Percentiles rank a stretch among this genome's conserved stretches.
These are phyloP conservation scores for Acorus gramineus DNA, from an alignment of 106 monocot species.

Conservation along the genomic window DNA sequence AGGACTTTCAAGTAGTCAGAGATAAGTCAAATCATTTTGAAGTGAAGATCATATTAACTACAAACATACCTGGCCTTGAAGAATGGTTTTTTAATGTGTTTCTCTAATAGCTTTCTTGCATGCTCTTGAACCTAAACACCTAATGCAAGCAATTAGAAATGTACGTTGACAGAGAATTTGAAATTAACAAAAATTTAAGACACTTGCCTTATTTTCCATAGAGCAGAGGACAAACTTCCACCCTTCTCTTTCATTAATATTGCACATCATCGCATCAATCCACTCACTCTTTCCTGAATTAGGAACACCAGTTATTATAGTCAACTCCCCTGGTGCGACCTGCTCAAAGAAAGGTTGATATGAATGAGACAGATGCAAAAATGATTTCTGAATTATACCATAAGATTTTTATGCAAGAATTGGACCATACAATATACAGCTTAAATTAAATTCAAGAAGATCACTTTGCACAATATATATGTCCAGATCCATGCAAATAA, in stretches of 20 bases:
- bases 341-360: conserved; percentile 10
- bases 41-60: background rate
- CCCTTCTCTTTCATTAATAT: conserved; percentile 47
- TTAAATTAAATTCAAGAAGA: no score
- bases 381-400: no score
- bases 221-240: conserved; percentile 94
- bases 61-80: conserved; percentile 58
- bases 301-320: conserved; percentile 77
- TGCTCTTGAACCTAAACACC: conserved; percentile 70
- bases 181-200: no score
- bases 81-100: conserved; percentile 76
- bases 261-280: conserved; percentile 93
- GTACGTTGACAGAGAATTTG: no score
- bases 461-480: no score
- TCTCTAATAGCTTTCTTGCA: conserved; percentile 97
- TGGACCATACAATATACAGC: no score
- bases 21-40: no score
- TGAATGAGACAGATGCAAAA: no score
- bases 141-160: background rate
- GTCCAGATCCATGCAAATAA: no score
- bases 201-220: conserved; percentile 86
- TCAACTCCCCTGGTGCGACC: conserved; percentile 94
- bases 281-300: conserved; percentile 99
- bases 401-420: no score
- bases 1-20: no score